Evolutionary conservation across 495 filamentous ascomycete genomes (phyloP), one percentile per base, ranked within the genome.

Genomic region (Penicillium nucicola): DNA sequence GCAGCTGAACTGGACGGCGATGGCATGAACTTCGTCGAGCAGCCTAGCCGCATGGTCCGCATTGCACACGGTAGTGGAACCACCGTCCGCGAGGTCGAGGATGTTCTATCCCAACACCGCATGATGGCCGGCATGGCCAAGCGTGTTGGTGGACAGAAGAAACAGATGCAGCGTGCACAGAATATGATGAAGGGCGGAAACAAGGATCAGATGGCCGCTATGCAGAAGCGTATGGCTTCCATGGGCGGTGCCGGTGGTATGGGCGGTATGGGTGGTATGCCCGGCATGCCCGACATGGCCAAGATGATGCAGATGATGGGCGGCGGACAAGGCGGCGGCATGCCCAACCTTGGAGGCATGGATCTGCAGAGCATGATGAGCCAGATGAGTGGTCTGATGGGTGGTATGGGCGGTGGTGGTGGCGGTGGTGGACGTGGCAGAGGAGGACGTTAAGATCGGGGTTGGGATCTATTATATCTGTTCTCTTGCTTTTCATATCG

Each of bases 81-180:
- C 4, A 84, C 78, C 31, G 95, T 99, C 11, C 81, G 92, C 7
- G 93, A 99, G 61, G 92, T 99, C 22, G 95, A 99, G 66, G 93
- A 99, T 52, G 71, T 99, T n/a, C 80, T 99, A 17, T 95, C 90
- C 1, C 93, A 99, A 72, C 92, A 97, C 68, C 81, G 88, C 53
- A 96, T 97, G 88, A 99, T 99, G 93, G 90, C 90, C 28, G 89
- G 89, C 28, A 96, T 98, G 93, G 93, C 93, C 33, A 98, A 97
- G 85, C 92, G 92, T 71, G 92, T 97, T 80, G 92, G 92, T 43
- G 92, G 91, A 14, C 90, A 87, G 67, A 90, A 93, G 87, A 90
- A 92, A 72, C 92, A 95, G 58, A 95, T 97, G 87, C 89, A 96
- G 68, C 85, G 84, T 18, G 91, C 92, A 2, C 92, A 97, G 74